Evolutionary conservation across 2,329 filamentous ascomycete genomes (phyloP).

Genomic region (Trichoderma harzianum): DNA sequence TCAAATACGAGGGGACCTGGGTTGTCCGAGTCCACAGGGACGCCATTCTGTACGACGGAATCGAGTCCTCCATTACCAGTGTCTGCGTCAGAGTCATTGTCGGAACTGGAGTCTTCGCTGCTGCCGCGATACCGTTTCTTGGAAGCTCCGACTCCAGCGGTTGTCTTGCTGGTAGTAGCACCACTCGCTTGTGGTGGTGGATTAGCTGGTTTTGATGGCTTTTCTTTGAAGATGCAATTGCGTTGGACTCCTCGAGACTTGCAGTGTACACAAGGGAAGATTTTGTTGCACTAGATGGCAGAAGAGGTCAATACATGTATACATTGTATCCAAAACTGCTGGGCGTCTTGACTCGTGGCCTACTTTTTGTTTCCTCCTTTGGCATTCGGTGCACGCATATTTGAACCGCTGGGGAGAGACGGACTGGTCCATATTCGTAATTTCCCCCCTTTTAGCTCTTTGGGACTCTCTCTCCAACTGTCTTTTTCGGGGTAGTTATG

Average conservation of each 20-base stretch:
- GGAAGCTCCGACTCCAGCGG: not conserved
- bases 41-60: not conserved
- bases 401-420: not conserved
- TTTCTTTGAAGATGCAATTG: slow-evolving; percentile 27
- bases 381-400: slow-evolving; percentile 41
- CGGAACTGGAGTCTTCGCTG: not conserved
- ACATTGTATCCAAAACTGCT: not conserved
- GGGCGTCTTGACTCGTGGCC: not conserved
- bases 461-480: not conserved
- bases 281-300: slow-evolving; percentile 30
- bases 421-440: not conserved
- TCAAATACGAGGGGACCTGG: not conserved
- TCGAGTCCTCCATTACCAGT: not conserved
- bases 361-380: slow-evolving; percentile 40
- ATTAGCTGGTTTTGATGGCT: not conserved
- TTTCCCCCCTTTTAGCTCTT: not conserved
- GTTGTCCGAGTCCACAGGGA: not conserved
- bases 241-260: slow-evolving; percentile 31
- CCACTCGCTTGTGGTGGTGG: not conserved
- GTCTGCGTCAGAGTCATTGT: not conserved
- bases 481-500: not conserved
- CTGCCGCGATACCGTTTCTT: not conserved
- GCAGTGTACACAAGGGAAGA: slow-evolving; percentile 35
- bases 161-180: not conserved
- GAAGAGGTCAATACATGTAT: not conserved